Base-by-base conservation (phyloP, 768 basidiomycete species). In the Pulveroboletus frians region DNA sequence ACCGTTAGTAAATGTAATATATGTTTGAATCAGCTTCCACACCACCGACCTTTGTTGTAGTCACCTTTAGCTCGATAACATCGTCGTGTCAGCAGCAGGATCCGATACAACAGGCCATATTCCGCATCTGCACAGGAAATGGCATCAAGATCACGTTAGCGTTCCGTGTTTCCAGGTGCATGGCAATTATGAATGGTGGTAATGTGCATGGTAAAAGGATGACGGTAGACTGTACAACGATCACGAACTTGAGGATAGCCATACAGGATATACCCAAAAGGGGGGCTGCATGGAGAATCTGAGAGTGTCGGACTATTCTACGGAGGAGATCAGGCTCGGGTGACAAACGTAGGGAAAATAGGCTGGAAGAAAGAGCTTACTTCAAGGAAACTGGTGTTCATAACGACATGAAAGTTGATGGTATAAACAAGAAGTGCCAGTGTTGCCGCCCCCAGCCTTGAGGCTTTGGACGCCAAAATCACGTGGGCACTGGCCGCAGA, bases 341-440 rank as follows among this genome's bases (percentile, higher is more conserved):
- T 17, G n/a, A 26, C 17, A 20, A 18, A 26, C 4, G 18, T 11
- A 31, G n/a, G 4, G 26, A 36, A 34, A 15, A 5, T 10, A 18
- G 10, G 30, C 35, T 5, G 18, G 21, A 40, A 37, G 8, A 37
- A 43, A 30, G 39, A 15, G 1, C 46, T 52, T 52, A 60, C 67
- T 13, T 27, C 55, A 29, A 66, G 51, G 29, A 58, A 53, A 9
- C 45, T 47, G n/a, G 27, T 40, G 20, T 55, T 54, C 41, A 55
- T 37, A 18, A 46, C 51, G 40, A 60, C 44, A 30, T 68, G 56
- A 49, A 67, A 57, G 31, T 57, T 67, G 38, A 68, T 57, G 2
- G 65, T 67, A 29, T 68, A 64, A 5, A 67, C 42, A 23, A 67
- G 38, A 26, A 68, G 60, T 13, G 54, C 54, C 18, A 67, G 51